These are phyloP conservation scores for Rhodosporidiobolus odoratus DNA, from an alignment of 768 basidiomycete species.

Conservation along the genomic window DNA sequence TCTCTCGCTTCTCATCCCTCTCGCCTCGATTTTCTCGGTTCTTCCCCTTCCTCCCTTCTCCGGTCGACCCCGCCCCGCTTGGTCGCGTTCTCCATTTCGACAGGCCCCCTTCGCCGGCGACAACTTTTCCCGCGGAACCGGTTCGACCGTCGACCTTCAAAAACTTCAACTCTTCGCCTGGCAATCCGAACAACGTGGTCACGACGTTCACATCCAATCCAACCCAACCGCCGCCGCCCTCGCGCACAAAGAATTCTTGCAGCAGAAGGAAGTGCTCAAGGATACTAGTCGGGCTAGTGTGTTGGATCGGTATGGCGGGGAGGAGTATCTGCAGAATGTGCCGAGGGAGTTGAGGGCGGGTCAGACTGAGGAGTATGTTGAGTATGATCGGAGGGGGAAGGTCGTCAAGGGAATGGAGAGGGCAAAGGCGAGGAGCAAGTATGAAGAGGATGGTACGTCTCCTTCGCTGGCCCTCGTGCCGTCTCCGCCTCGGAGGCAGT, in stretches of 20 bases:
- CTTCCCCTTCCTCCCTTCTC: not conserved
- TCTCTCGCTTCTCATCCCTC: not conserved
- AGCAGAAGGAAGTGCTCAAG: slow-evolving; percentile 87
- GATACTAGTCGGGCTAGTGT: slow-evolving; percentile 84
- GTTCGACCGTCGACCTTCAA: slow-evolving; percentile 88
- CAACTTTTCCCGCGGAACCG: slow-evolving; percentile 85
- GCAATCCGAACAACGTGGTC: slow-evolving; percentile 87
- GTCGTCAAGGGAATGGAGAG: slow-evolving; percentile 86
- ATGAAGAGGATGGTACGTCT: slow-evolving; percentile 84
- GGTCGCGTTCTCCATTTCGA: not conserved
- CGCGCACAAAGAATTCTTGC: slow-evolving; percentile 78
- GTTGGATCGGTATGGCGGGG: slow-evolving; percentile 88
- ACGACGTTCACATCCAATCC: slow-evolving; percentile 90
- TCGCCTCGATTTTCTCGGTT: not conserved
- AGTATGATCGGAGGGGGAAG: slow-evolving; percentile 87
- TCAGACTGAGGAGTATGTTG: slow-evolving; percentile 94
- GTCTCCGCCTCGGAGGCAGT: slow-evolving; percentile 9
- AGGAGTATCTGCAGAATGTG: slow-evolving; percentile 78
- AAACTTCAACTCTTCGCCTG: slow-evolving; percentile 92
- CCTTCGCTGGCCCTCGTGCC: slow-evolving; percentile 7
- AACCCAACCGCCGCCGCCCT: slow-evolving; percentile 94
- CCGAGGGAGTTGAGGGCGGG: slow-evolving; percentile 89
- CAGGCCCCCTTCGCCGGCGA: slow-evolving; percentile 90
- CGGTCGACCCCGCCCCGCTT: not conserved
- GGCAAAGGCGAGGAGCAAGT: slow-evolving; percentile 82